phyloP scores from a whole-genome alignment of 2,329 filamentous ascomycete genomes.

The Fulvia fulva region DNA sequence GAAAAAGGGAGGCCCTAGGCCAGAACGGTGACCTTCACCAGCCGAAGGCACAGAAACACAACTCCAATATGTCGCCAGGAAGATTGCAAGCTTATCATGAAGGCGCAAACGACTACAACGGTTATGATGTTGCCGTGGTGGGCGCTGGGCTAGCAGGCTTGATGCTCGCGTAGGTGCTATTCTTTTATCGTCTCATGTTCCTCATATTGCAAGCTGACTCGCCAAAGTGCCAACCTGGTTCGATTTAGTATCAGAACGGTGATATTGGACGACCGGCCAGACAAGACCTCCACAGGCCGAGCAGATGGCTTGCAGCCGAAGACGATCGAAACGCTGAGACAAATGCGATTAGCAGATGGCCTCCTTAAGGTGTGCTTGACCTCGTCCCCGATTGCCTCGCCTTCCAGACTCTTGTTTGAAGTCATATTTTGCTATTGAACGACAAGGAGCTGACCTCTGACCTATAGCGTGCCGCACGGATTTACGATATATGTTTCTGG shows the following conservation, averaged over 20 bases:
- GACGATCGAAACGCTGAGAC: conserved; percentile 71
- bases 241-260: conserved; percentile 63
- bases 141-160: conserved; percentile 42
- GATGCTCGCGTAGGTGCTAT: conserved; percentile 38
- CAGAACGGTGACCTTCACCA: not conserved
- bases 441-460: too few relatives aligned
- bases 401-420: too few relatives aligned
- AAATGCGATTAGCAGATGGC: conserved; percentile 67
- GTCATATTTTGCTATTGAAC: too few relatives aligned
- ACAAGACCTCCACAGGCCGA: conserved; percentile 64
- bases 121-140: conserved; percentile 32
- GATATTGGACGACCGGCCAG: conserved; percentile 64
- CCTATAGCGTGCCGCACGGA: conserved; percentile 58
- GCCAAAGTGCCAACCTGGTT: conserved; percentile 51
- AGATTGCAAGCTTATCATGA: not conserved
- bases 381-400: too few relatives aligned
- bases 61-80: conserved; percentile 13
- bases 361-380: conserved; percentile 51
- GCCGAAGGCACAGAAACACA: not conserved
- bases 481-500: conserved; percentile 75
- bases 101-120: not conserved
- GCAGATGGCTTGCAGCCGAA: conserved; percentile 74
- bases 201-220: not conserved
- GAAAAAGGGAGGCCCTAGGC: conserved; percentile 7
- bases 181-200: not conserved